These are phyloP conservation scores for Akebia trifoliata DNA, from an alignment of 164 flowering plant species.

Conservation along the genomic window DNA sequence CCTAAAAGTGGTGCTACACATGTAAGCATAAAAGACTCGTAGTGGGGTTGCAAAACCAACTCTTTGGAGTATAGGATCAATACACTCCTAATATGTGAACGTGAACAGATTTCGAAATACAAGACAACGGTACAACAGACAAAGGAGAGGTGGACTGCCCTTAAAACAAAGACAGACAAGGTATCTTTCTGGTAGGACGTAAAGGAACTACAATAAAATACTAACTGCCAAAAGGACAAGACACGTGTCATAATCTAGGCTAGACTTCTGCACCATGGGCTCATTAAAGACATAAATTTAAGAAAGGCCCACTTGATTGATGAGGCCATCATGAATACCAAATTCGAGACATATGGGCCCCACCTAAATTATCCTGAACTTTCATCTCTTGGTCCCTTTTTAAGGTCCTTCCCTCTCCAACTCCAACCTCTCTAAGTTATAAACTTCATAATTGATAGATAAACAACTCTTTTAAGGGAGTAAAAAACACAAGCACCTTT, in stretches of 20 bases:
- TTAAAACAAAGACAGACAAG: not conserved
- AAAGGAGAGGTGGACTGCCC: not conserved
- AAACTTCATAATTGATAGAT: too few species aligned
- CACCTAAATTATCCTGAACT: not conserved
- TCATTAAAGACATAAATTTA: not conserved
- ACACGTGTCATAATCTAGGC: not conserved
- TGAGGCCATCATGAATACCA: slow-evolving; percentile 10
- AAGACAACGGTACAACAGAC: not conserved
- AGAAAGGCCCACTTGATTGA: slow-evolving; percentile 9
- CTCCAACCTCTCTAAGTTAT: not conserved
- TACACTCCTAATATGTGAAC: too few species aligned
- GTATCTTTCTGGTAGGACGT: slow-evolving; percentile 12
- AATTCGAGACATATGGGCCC: slow-evolving; percentile 11
- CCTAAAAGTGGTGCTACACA: too few species aligned
- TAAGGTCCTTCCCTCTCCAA: not conserved
- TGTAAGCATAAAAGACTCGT: too few species aligned
- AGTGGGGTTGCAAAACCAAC: too few species aligned
- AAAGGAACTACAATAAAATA: not conserved
- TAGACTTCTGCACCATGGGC: not conserved
- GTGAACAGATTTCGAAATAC: too few species aligned
- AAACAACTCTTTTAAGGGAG: too few species aligned
- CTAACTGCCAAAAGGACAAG: not conserved
- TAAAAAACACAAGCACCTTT: too few species aligned
- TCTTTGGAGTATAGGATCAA: too few species aligned
- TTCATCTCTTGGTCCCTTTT: not conserved